Evolutionary conservation across 371 early-diverging fungal species (phyloP).

Genomic region (Rhizopus sp.): DNA sequence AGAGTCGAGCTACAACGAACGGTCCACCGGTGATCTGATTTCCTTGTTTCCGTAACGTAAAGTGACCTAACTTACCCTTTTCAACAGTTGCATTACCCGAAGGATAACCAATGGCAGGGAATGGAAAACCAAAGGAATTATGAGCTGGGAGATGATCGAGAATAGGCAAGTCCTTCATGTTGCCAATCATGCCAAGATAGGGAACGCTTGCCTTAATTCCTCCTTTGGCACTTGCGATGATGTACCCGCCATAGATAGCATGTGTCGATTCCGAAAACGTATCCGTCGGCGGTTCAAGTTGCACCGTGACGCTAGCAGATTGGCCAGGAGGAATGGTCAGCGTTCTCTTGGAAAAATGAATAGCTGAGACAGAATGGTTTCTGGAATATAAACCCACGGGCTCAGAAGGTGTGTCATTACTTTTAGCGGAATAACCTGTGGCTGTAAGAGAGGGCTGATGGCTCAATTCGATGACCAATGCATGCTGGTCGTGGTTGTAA

Average conservation of each 20-base stretch:
- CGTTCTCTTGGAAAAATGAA: conserved; percentile 24
- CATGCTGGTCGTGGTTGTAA: conserved; percentile 54
- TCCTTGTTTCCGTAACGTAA: conserved; percentile 6
- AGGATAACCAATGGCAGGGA: conserved; percentile 27
- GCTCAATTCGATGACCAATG: conserved; percentile 27
- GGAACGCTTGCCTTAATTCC: conserved; percentile 16
- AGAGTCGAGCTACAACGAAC: conserved; percentile 21
- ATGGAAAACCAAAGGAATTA: conserved; percentile 7
- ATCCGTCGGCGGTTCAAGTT: conserved; percentile 40
- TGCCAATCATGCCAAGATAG: conserved; percentile 35
- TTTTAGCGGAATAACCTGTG: conserved; percentile 20
- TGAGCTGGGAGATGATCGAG: conserved; percentile 18
- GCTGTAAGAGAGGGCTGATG: conserved; percentile 41
- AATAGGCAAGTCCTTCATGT: conserved; percentile 26
- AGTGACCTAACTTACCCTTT: conserved; percentile 4
- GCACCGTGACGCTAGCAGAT: conserved; percentile 34
- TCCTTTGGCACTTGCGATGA: conserved; percentile 1
- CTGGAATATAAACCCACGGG: conserved; percentile 18
- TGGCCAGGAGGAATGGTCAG: conserved; percentile 40
- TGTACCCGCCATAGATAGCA: conserved; percentile 33
- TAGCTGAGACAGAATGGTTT: conserved; percentile 18
- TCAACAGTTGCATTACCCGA: conserved; percentile 9
- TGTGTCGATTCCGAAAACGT: conserved; percentile 7
- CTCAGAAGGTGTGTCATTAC: conserved; percentile 10
- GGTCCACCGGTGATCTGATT: conserved; percentile 1